Percentiles rank a stretch among this genome's conserved stretches.
These are phyloP conservation scores for sorghum (Sorghum bicolor) DNA, from an alignment of 176 grass and related monocot species.

Conservation along the genomic window Sorghum_bicolor_NCBIv3 NC_012876.2:38199001-38199500, in stretches of 20 bases:
- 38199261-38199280: background rate
- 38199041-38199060: background rate
- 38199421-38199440: too few species aligned
- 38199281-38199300: constrained; percentile 3
- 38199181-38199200: background rate
- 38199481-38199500: too few species aligned
- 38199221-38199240: background rate
- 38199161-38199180: background rate
- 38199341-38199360: background rate
- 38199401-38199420: too few species aligned
- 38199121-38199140: background rate
- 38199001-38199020: background rate
- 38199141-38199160: background rate
- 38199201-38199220: background rate
- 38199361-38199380: too few species aligned
- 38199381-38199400: too few species aligned
- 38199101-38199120: background rate
- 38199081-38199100: background rate
- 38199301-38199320: background rate
- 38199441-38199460: too few species aligned
- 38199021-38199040: background rate
- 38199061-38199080: background rate
- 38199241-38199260: background rate
- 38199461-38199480: too few species aligned
- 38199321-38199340: background rate